Percentiles rank a stretch among this genome's conserved stretches.
Conservation (phyloP, 1,284 basidiomycete species). For the Boletellus deceptivus region DNA sequence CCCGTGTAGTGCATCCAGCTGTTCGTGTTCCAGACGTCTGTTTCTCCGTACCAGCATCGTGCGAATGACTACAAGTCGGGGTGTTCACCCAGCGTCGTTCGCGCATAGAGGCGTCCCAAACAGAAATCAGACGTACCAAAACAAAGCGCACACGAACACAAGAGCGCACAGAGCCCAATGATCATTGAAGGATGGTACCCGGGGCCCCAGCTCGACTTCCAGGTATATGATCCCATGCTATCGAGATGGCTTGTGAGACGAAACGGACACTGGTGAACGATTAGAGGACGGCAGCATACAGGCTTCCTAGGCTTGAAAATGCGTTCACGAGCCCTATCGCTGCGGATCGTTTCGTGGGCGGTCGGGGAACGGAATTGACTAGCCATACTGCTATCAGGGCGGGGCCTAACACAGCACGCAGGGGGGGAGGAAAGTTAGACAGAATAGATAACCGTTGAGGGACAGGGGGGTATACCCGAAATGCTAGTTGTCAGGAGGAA, state of each 20-base stretch:
- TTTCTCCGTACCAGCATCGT: slow-evolving; percentile 47
- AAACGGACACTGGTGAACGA: background rate
- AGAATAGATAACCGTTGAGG: no score
- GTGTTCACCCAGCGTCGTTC: background rate
- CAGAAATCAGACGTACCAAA: slow-evolving; percentile 31
- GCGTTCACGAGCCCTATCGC: slow-evolving; percentile 41
- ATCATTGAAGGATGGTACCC: slow-evolving; percentile 53
- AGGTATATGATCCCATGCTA: slow-evolving; percentile 53
- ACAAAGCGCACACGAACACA: slow-evolving; percentile 38
- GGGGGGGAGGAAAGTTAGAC: no score
- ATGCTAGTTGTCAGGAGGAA: slow-evolving; percentile 61
- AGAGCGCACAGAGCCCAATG: slow-evolving; percentile 45
- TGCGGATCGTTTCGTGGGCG: slow-evolving; percentile 56
- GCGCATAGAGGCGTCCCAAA: background rate
- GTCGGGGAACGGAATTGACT: slow-evolving; percentile 59
- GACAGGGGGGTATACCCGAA: no score
- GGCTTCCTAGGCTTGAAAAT: slow-evolving; percentile 32
- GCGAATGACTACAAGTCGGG: slow-evolving; percentile 40
- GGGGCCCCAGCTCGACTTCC: slow-evolving; percentile 51
- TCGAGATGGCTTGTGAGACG: background rate
- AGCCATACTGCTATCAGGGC: slow-evolving; percentile 60
- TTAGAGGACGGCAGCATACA: slow-evolving; percentile 28
- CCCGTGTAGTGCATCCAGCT: slow-evolving; percentile 43
- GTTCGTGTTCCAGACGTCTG: slow-evolving; percentile 43
- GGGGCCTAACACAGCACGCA: background rate